Base-by-base conservation (phyloP, 805 yeast species). In the Torulaspora delbrueckii region DNA sequence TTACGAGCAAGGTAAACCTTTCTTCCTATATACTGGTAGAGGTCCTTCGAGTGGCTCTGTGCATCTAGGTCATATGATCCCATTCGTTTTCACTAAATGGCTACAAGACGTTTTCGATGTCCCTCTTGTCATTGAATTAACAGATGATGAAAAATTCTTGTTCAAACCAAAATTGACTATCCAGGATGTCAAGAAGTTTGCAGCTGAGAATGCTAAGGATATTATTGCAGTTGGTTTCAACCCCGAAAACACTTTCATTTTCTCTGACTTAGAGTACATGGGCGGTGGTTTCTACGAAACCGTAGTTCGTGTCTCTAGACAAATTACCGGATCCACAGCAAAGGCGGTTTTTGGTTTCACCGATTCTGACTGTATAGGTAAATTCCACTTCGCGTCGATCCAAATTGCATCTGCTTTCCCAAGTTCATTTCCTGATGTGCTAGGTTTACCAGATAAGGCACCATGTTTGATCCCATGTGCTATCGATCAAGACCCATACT, bases 381-480 rank as follows among this genome's bases (percentile, higher is more conserved):
- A 86, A 63, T 62, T 90, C 46, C 98, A 91, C 67, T 93, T 90
- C 70, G 97, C 98, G 12, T 86, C 96, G 28, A 81, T 93, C 59
- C 99, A 93, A 73, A 93, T 95, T 60, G 86, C 97, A 22, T 82
- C 97, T 13, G 95, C 96, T 1, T 91, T 93, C 73, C 95, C 96
- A 48, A 86, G 91, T 40, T 86, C 97, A 10, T 93, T 87, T 78
- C 99, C 98, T 2, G 96, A 84, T 53, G 85, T 93, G 19, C 77
- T 93, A 57, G 96, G 87, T 5, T 70, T 83, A 59, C 87, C 95
- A 37, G 73, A 82, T 40, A 93, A 90, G 72, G 88, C 97, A 0
- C 98, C 96, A 51, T 88, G 96, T 69, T 74, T 93, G 67, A 93
- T 93, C 67, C 99, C 99, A 32, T 93, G 99, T 76, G 99, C 99